These are phyloP conservation scores for Juncus effusus DNA, from an alignment of 176 grass and related monocot genomes.

Conservation along the genomic window DNA sequence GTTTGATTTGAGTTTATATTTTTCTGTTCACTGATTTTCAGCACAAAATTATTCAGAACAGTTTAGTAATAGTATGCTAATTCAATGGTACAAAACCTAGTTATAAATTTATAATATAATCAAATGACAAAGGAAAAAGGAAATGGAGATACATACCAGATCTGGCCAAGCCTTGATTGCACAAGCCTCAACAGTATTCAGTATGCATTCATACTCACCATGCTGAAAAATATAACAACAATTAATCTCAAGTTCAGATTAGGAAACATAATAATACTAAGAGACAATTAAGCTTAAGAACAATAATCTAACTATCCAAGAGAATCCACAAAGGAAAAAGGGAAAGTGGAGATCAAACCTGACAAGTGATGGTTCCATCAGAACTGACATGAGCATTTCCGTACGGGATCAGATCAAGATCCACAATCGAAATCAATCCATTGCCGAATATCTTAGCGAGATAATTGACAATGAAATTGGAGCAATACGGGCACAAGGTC, in stretches of 20 bases:
- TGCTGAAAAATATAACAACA: conserved; percentile 45
- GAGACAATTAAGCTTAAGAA: not conserved
- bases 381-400: conserved; percentile 59
- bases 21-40: no score
- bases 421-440: conserved; percentile 51
- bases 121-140: conserved; percentile 1
- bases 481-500: conserved; percentile 65
- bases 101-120: conserved; percentile 8
- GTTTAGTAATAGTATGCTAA: not conserved
- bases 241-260: conserved; percentile 1
- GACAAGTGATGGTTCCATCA: conserved; percentile 62
- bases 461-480: conserved; percentile 63
- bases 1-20: no score
- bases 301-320: no score
- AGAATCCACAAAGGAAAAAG: not conserved
- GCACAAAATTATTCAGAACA: no score
- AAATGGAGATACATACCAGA: conserved; percentile 40
- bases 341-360: conserved; percentile 31
- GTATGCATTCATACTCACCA: conserved; percentile 74
- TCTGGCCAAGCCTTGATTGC: conserved; percentile 79
- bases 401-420: conserved; percentile 71
- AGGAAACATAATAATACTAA: not conserved
- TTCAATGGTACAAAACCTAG: not conserved
- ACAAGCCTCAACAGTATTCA: conserved; percentile 85
- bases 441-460: conserved; percentile 61